Base-by-base conservation (phyloP, 495 filamentous ascomycete genomes). In the Podospora pseudocomata region DNA sequence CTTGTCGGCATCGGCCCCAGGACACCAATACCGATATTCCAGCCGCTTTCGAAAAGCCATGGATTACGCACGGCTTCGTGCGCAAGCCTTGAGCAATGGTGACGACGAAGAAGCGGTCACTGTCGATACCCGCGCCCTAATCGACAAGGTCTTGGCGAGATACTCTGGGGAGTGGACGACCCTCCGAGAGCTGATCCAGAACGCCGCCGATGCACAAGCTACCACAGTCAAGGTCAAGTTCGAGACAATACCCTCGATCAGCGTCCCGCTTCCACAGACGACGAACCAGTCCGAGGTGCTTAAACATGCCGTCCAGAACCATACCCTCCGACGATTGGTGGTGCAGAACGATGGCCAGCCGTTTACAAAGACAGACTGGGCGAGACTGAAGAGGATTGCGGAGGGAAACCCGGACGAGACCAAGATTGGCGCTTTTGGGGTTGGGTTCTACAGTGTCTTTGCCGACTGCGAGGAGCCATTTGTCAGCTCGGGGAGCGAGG, bases 391-490 rank as follows among this genome's bases (percentile, higher is more conserved):
- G 82, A 89, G 93, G 65, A 99, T 99, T 70, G 96, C 96, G 16
- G 94, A 98, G 78, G 96, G 96, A 15, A 99, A 99, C 74, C 96
- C 96, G 0, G 94, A 98, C 76, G 96, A 98, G 78, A 96, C 92
- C 4, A 98, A 99, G 81, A 98, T 99, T 72, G 96, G 96, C 20
- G 96, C 96, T 4, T 99, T 98, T 76, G 96, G 96, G 60, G 96
- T 99, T 53, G 96, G 96, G 3, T 98, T 99, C 78, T 99, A 99
- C 82, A 95, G 92, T 77, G 95, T 98, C 44, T 99, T 99, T 79
- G 91, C 95, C 69, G 95, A 98, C 74, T 97, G 93, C 75, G 96
- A 99, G 75, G 92, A 97, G 72, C 96, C 96, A 4, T 97, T 98
- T 76, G 90, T 98, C 64, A 92, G 90, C 59, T 97, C 94, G 0